Evolutionary conservation across 768 basidiomycete genomes (phyloP).

Genomic region (Leccinellum rugosiceps): DNA sequence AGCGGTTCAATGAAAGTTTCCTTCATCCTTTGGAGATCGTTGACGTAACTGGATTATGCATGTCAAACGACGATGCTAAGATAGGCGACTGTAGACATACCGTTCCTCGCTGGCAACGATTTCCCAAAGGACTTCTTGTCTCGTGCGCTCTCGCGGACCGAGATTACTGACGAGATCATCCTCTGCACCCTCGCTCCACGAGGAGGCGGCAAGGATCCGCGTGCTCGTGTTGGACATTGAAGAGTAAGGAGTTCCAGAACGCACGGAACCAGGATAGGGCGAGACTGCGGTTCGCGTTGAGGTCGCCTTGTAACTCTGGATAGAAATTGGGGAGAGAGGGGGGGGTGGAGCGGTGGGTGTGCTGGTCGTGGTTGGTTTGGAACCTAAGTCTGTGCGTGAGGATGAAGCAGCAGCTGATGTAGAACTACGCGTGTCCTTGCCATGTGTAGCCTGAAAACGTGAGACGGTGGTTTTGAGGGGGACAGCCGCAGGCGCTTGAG

Average conservation of each 20-base stretch:
- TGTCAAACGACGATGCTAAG: conserved; percentile 14
- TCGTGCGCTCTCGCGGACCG: conserved; percentile 89
- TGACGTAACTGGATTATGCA: conserved; percentile 71
- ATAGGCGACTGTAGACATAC: conserved; percentile 38
- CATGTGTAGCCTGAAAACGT: conserved; percentile 73
- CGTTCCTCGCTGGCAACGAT: conserved; percentile 96
- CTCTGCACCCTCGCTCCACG: conserved; percentile 94
- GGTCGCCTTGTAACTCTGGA: conserved; percentile 51
- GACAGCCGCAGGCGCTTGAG: conserved; percentile 28
- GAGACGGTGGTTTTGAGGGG: conserved; percentile 64
- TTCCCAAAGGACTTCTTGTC: conserved; percentile 96
- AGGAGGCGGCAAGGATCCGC: conserved; percentile 71
- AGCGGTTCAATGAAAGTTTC: conserved; percentile 90
- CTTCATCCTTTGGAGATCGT: conserved; percentile 87
- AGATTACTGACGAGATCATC: conserved; percentile 91
- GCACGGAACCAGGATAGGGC: conserved; percentile 69
- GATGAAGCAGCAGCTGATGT: conserved; percentile 56
- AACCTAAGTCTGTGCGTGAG: conserved; percentile 61
- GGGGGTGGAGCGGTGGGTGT: conserved; percentile 54
- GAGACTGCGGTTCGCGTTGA: conserved; percentile 62
- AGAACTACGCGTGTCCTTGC: conserved; percentile 65
- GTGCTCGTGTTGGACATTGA: conserved; percentile 70
- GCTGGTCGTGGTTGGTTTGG: conserved; percentile 41
- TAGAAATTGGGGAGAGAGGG: conserved; percentile 54
- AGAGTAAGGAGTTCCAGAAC: conserved; percentile 80